Percentiles rank a stretch among this genome's conserved stretches.
Evolutionary conservation across 148 eudicot species (phyloP).

Genomic region (Chenopodium formosanum): DNA sequence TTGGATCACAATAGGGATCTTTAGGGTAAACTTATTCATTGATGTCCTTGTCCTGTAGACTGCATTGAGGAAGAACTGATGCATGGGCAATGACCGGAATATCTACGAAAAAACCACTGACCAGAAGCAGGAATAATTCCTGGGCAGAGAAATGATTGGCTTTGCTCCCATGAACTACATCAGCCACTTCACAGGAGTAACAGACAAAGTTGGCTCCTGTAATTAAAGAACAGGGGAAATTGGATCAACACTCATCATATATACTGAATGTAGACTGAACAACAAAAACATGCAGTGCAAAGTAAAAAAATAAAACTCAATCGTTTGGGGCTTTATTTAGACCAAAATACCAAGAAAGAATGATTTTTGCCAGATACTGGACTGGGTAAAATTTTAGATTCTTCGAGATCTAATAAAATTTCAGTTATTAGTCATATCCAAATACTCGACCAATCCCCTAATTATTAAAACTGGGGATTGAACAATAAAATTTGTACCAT

Average conservation of each 20-base stretch:
- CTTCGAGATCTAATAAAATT: slow-evolving; percentile 38
- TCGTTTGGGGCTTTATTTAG: slow-evolving; percentile 43
- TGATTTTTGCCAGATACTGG: slow-evolving; percentile 30
- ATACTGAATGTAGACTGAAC: slow-evolving; percentile 12
- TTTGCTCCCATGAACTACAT: slow-evolving; percentile 92
- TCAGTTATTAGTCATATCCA: slow-evolving; percentile 72
- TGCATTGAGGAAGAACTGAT: slow-evolving; percentile 66
- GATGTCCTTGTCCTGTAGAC: slow-evolving; percentile 63
- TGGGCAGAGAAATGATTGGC: slow-evolving; percentile 88
- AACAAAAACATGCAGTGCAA: neutral
- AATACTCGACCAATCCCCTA: slow-evolving; percentile 93
- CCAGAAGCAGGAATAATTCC: slow-evolving; percentile 67
- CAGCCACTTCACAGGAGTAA: slow-evolving; percentile 56
- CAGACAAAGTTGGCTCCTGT: slow-evolving; percentile 54
- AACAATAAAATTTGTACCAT: slow-evolving; percentile 49
- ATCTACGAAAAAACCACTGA: slow-evolving; percentile 94
- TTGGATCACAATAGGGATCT: slow-evolving; percentile 80
- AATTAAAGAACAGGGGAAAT: slow-evolving; percentile 2
- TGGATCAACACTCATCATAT: neutral
- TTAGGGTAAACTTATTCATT: slow-evolving; percentile 63
- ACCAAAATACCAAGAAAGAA: slow-evolving; percentile 76
- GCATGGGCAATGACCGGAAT: slow-evolving; percentile 74
- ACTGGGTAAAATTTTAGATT: slow-evolving; percentile 20
- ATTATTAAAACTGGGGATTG: slow-evolving; percentile 84
- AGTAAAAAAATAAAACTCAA: slow-evolving; percentile 34